Percentiles rank a stretch among this genome's conserved stretches.
Evolutionary conservation across 345 rosid species (phyloP).

Genomic region (Trapa bicornis): DNA sequence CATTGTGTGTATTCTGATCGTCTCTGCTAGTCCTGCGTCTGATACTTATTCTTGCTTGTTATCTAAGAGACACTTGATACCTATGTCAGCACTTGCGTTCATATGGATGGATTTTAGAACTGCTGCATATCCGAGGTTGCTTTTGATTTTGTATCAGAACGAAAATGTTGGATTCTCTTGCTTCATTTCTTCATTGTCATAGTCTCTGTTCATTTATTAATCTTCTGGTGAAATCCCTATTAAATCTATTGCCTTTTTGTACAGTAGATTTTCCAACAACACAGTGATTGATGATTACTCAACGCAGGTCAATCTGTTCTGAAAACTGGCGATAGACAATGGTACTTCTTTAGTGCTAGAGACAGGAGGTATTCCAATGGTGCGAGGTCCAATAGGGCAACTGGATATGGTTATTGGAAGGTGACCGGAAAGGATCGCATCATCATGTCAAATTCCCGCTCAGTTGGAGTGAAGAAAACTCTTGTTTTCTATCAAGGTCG

Average conservation of each 20-base stretch:
- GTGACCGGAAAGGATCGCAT: conserved; percentile 77
- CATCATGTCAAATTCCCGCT: conserved; percentile 34
- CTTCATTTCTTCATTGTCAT: not conserved
- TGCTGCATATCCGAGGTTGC: too few species aligned
- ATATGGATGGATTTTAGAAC: too few species aligned
- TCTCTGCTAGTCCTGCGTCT: not conserved
- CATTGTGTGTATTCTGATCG: not conserved
- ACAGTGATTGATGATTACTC: not conserved
- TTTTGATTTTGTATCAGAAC: not conserved
- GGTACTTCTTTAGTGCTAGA: conserved; percentile 83
- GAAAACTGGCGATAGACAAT: conserved; percentile 84
- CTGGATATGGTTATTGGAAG: conserved; percentile 72
- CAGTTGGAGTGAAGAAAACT: conserved; percentile 76
- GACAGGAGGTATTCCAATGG: conserved; percentile 44
- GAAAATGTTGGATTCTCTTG: not conserved
- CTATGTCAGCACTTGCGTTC: too few species aligned
- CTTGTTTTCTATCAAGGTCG: conserved; percentile 74
- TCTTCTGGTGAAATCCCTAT: not conserved
- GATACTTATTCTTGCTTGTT: not conserved
- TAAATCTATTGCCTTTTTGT: not conserved
- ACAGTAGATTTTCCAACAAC: not conserved
- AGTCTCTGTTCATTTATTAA: not conserved
- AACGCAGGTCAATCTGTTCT: conserved; percentile 39
- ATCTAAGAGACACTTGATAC: too few species aligned
- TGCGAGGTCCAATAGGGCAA: conserved; percentile 70